Percentiles rank a stretch among this genome's conserved stretches.
phyloP scores from a whole-genome alignment of 495 filamentous ascomycete genomes.

The Tuber umbilicatum region DNA sequence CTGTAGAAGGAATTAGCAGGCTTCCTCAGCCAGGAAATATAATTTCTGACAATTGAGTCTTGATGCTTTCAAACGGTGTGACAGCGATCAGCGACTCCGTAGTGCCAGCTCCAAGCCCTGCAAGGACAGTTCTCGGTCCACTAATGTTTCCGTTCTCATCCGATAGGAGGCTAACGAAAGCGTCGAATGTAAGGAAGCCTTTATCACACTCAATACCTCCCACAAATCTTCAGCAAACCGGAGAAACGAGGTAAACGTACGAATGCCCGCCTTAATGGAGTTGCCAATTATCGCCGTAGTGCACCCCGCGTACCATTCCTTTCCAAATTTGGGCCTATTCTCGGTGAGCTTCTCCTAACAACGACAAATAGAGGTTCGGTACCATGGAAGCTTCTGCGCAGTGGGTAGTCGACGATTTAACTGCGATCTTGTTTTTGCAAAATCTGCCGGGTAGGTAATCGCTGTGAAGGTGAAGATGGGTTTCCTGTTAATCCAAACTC shows the following conservation, averaged over 20 bases:
- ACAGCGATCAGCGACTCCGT: conserved; percentile 91
- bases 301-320: conserved; percentile 95
- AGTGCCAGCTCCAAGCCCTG: conserved; percentile 88
- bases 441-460: conserved; percentile 97
- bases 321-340: conserved; percentile 68
- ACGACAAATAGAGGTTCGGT: not conserved
- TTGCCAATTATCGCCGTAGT: conserved; percentile 96
- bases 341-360: conserved; percentile 2
- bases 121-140: conserved; percentile 81
- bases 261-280: conserved; percentile 88
- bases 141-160: conserved; percentile 85
- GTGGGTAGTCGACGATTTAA: conserved; percentile 78
- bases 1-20: conserved; percentile 44
- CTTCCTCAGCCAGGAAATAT: not conserved
- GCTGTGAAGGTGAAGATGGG: conserved; percentile 48
- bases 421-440: conserved; percentile 92
- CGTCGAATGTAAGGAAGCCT: conserved; percentile 96
- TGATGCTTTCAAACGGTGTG: conserved; percentile 96
- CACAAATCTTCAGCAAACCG: not conserved
- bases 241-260: conserved; percentile 49
- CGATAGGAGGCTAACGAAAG: conserved; percentile 73
- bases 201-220: conserved; percentile 4
- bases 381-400: conserved; percentile 82
- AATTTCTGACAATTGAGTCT: conserved; percentile 69
- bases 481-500: conserved; percentile 5